Evolutionary conservation across 495 filamentous ascomycete species (phyloP).

Genomic region (Jackrogersella multiformis): DNA sequence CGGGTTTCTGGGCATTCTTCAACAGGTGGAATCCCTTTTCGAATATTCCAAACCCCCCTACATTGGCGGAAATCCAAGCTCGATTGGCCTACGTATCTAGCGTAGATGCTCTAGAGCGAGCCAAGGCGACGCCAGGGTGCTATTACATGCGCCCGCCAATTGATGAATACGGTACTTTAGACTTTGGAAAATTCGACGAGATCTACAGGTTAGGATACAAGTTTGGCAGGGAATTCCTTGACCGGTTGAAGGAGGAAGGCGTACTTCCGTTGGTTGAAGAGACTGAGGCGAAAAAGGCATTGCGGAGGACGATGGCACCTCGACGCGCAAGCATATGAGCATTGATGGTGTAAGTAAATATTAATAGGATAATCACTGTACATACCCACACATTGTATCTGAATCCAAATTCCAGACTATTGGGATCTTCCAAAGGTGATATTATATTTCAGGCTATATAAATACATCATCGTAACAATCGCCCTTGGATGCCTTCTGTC

Average conservation of each 20-base stretch:
- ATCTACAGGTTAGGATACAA: slow-evolving; percentile 89
- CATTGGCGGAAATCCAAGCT: slow-evolving; percentile 93
- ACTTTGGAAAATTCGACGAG: slow-evolving; percentile 97
- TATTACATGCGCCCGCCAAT: slow-evolving; percentile 96
- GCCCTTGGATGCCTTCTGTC: background rate
- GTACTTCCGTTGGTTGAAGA: slow-evolving; percentile 72
- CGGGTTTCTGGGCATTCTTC: slow-evolving; percentile 91
- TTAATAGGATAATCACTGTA: background rate
- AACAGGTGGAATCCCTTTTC: slow-evolving; percentile 99
- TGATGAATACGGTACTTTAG: slow-evolving; percentile 90
- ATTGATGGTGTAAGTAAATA: background rate
- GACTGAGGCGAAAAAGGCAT: slow-evolving; percentile 85
- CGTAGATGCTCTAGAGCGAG: slow-evolving; percentile 91
- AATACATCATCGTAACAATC: slow-evolving; percentile 7
- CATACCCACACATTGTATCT: background rate
- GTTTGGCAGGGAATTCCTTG: slow-evolving; percentile 82
- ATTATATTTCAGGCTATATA: slow-evolving; percentile 36
- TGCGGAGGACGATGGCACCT: slow-evolving; percentile 93
- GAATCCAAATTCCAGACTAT: background rate
- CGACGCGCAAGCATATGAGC: slow-evolving; percentile 85
- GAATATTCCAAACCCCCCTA: slow-evolving; percentile 85
- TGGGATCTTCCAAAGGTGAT: background rate
- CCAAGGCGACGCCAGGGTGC: slow-evolving; percentile 87
- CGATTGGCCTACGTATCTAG: slow-evolving; percentile 92
- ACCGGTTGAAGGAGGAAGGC: slow-evolving; percentile 76